Base-by-base conservation (phyloP, 2,329 filamentous ascomycete species). In the Sordariomycetes sp. region DNA sequence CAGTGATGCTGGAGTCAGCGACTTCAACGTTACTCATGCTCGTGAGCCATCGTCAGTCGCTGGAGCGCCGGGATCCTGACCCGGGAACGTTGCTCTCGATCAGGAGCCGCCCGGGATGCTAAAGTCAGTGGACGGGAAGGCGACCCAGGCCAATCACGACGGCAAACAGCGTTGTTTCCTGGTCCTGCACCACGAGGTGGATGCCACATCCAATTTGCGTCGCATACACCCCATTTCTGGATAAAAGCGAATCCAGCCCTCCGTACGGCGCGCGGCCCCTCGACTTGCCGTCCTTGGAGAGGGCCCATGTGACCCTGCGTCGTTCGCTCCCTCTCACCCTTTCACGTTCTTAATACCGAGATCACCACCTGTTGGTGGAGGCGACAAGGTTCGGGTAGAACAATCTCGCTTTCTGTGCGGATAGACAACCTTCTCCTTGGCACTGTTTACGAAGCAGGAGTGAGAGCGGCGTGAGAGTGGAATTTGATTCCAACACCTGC, bases 151-250 rank as follows among this genome's bases (percentile, higher is more conserved):
- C 46, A 50, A 50, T 50, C 46, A 50, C 46, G 14, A 6, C 3
- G n/a, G 5, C 2, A 22, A 12, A 50, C 22, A 11, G 46, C 46
- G 22, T 24, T 3, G 11, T 50, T 12, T 50, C 46, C 46, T 50
- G 46, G 18, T 22, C 20, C 46, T 22, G 5, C 46, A 24, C n/a
- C n/a, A 22, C 24, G 25, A 53, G 48, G 22, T 57, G 55, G 55
- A 14, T 57, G 55, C 32, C 55, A 53, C 55, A 52, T 34, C 16
- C 28, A 57, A 57, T 57, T 40, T 57, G 25, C 46, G 34, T 48
- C n/a, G 55, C 46, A 52, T 57, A 57, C 48, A n/a, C 25, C 50
- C 55, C 55, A 57, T 48, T n/a, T 57, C 46, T 57, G 55, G 55
- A 24, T 57, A 57, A 57, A 57, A 52, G 50, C 43, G 22, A 48